Evolutionary conservation across 1,284 basidiomycete genomes (phyloP).

Genomic region (Leucocoprinus gongylophorus): DNA sequence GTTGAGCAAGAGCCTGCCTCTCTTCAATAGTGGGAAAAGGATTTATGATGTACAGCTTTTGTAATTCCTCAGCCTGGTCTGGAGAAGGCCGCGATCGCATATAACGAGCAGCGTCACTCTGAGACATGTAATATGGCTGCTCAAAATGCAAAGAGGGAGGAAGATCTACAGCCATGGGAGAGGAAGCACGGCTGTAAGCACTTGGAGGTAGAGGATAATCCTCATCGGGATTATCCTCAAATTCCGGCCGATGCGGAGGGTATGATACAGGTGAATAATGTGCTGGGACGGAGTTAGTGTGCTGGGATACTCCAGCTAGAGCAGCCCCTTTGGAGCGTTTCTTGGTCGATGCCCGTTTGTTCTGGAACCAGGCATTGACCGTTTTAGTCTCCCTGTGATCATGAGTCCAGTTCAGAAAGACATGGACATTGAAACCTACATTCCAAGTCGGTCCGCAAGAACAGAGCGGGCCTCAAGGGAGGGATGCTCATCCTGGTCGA

Average conservation of each 20-base stretch:
- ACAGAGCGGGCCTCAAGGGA: slow-evolving; percentile 56
- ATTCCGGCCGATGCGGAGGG: slow-evolving; percentile 25
- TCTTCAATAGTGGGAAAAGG: slow-evolving; percentile 62
- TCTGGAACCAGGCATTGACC: slow-evolving; percentile 79
- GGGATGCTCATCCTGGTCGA: slow-evolving; percentile 70
- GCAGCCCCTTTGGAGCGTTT: slow-evolving; percentile 46
- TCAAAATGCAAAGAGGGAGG: slow-evolving; percentile 39
- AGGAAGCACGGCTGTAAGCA: slow-evolving; percentile 29
- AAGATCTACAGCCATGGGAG: slow-evolving; percentile 24
- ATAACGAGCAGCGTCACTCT: slow-evolving; percentile 41
- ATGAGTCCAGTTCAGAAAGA: slow-evolving; percentile 18
- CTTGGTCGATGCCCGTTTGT: slow-evolving; percentile 74
- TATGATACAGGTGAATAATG: slow-evolving; percentile 19
- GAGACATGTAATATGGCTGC: slow-evolving; percentile 39
- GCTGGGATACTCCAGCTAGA: slow-evolving; percentile 1
- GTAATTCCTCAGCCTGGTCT: slow-evolving; percentile 60
- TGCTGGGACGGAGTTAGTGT: slow-evolving; percentile 23
- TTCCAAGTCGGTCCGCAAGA: slow-evolving; percentile 62
- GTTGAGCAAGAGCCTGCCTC: slow-evolving; percentile 52
- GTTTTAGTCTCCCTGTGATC: slow-evolving; percentile 67
- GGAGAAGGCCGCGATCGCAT: slow-evolving; percentile 55
- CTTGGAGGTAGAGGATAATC: slow-evolving; percentile 35
- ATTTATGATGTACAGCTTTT: slow-evolving; percentile 52
- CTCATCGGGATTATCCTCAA: slow-evolving; percentile 40
- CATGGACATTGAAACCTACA: slow-evolving; percentile 43